phyloP scores from a whole-genome alignment of 2,329 filamentous ascomycete genomes.

The Thyridium curvatum region DNA sequence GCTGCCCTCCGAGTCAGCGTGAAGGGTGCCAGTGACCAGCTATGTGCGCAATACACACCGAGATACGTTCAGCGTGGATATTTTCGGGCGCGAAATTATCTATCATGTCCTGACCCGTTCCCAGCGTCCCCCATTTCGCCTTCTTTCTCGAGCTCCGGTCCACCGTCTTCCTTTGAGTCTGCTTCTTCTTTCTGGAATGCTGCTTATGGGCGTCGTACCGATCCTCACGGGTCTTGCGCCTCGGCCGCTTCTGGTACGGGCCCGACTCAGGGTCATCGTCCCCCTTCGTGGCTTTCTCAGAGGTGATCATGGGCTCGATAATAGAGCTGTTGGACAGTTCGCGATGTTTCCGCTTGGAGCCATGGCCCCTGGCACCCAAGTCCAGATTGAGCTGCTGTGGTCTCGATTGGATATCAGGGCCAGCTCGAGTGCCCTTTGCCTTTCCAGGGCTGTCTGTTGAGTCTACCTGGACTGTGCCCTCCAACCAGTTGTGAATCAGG shows the following conservation, averaged over 20 bases:
- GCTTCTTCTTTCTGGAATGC: slow-evolving; percentile 14
- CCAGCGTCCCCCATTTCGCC: slow-evolving; percentile 19
- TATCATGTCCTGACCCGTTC: slow-evolving; percentile 41
- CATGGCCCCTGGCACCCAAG: no score
- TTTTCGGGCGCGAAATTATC: slow-evolving; percentile 48
- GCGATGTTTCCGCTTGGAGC: background rate
- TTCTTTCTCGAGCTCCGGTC: slow-evolving; percentile 16
- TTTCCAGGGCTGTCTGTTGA: no score
- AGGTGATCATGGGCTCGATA: background rate
- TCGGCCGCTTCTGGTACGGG: slow-evolving; percentile 41
- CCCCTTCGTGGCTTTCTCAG: background rate
- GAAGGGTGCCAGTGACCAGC: slow-evolving; percentile 7
- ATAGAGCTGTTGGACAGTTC: background rate
- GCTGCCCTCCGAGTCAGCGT: background rate
- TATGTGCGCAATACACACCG: slow-evolving; percentile 27
- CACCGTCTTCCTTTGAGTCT: slow-evolving; percentile 5
- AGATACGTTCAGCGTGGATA: slow-evolving; percentile 45
- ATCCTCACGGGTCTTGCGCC: slow-evolving; percentile 50
- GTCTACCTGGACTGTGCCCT: no score
- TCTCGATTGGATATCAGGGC: no score
- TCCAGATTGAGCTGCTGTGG: no score
- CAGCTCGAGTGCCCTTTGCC: no score
- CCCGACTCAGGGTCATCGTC: background rate
- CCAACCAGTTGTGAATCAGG: no score
- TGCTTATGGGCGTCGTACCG: slow-evolving; percentile 43